A percentile compares a stretch with the other conserved stretches of the same genome.
phyloP scores from a whole-genome alignment of 1,139 yeast genomes.

The Ogataea hybrid region DNA sequence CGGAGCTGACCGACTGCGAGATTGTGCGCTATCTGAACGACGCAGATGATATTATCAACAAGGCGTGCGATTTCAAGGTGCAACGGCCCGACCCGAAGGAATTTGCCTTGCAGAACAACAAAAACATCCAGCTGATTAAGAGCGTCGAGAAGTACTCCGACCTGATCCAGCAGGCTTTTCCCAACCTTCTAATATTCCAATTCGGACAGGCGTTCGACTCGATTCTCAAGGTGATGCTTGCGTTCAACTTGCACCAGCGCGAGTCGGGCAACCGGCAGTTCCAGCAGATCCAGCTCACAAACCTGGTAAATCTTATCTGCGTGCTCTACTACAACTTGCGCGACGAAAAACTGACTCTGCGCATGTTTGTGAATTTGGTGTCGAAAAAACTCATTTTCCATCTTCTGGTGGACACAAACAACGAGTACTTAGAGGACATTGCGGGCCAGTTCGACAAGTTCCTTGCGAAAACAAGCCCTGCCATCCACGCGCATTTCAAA shows the following conservation, averaged over 20 bases:
- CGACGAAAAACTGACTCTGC: constrained; percentile 39
- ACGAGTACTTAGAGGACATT: constrained; percentile 28
- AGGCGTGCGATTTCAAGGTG: constrained; percentile 31
- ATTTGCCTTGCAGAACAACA: constrained; percentile 13
- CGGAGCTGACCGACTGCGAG: not conserved
- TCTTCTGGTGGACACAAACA: constrained; percentile 21
- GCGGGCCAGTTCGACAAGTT: constrained; percentile 45
- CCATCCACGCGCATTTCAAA: constrained; percentile 50
- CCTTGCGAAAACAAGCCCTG: constrained; percentile 43
- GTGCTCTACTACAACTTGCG: constrained; percentile 25
- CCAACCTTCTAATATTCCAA: constrained; percentile 29
- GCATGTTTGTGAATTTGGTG: constrained; percentile 44
- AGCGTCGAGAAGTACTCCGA: constrained; percentile 23
- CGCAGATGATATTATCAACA: constrained; percentile 24
- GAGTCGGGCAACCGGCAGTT: constrained; percentile 11
- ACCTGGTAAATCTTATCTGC: constrained; percentile 27
- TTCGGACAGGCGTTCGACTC: constrained; percentile 31
- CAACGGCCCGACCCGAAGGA: constrained; percentile 9
- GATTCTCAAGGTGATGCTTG: constrained; percentile 24
- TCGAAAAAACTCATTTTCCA: constrained; percentile 34
- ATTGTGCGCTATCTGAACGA: constrained; percentile 18
- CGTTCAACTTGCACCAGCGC: constrained; percentile 21
- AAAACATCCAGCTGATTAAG: constrained; percentile 19
- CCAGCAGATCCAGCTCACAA: constrained; percentile 8
- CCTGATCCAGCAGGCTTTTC: constrained; percentile 26